Conservation (phyloP, 129 eudicot species). For the Daucus carota region DNA sequence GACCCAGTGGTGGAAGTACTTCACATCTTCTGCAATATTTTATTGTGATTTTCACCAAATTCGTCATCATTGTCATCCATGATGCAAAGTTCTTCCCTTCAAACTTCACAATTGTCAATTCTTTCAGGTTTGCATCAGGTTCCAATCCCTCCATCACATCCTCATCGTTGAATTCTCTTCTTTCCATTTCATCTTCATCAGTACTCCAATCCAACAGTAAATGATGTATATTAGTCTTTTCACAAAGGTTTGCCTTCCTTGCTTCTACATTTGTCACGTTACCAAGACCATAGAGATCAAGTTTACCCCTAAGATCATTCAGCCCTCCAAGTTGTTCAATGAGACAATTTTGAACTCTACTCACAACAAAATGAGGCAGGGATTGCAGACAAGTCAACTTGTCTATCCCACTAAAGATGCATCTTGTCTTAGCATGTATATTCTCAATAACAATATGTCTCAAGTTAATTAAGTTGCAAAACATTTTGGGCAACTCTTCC, state of each 20-base stretch:
- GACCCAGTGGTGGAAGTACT: constrained; percentile 19
- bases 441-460: constrained; percentile 3
- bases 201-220: neutral
- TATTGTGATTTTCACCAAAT: neutral
- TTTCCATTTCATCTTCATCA: neutral
- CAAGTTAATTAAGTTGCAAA: constrained; percentile 13
- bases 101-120: neutral
- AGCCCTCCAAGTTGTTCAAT: constrained; percentile 12
- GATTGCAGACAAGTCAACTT: constrained; percentile 12
- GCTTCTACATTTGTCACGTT: constrained; percentile 14
- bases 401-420: constrained; percentile 4
- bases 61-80: constrained; percentile 11
- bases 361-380: neutral
- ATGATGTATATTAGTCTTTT: neutral
- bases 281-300: constrained; percentile 13
- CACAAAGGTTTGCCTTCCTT: neutral
- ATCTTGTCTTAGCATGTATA: neutral
- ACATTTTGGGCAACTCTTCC: neutral
- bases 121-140: constrained; percentile 7
- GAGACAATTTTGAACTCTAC: neutral
- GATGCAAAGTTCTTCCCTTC: constrained; percentile 8
- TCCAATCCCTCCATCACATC: neutral
- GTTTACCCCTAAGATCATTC: constrained; percentile 12
- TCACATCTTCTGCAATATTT: constrained; percentile 9
- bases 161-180: neutral